phyloP scores from a whole-genome alignment of 1,284 basidiomycete species.

The Ganoderma lucidum region DNA sequence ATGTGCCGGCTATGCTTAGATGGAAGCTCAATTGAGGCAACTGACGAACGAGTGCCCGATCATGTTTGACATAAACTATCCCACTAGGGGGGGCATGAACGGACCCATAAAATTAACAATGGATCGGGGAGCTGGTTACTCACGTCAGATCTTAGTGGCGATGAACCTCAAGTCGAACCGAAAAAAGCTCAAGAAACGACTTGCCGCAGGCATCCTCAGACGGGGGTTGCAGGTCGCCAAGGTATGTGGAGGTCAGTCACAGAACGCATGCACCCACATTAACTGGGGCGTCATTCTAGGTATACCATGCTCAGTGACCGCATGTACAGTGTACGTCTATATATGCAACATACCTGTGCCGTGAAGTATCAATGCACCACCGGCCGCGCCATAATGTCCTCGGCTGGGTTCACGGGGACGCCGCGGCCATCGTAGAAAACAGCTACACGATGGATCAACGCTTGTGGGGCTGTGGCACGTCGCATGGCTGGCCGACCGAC shows the following conservation, averaged over 20 bases:
- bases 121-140: background rate
- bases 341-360: background rate
- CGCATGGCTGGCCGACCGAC: background rate
- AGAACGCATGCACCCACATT: background rate
- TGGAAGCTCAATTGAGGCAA: slow-evolving; percentile 19
- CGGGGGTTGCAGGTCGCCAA: background rate
- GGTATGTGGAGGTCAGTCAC: background rate
- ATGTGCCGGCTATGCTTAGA: slow-evolving; percentile 2
- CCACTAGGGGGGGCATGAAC: background rate
- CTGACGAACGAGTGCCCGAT: background rate
- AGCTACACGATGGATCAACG: background rate
- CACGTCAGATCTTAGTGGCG: slow-evolving; percentile 20
- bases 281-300: background rate
- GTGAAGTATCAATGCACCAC: background rate
- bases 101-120: background rate
- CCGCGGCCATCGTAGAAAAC: background rate
- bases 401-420: background rate
- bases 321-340: background rate
- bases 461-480: background rate
- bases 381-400: background rate
- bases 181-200: background rate
- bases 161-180: background rate
- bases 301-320: background rate
- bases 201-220: background rate
- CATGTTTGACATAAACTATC: slow-evolving; percentile 4